phyloP scores from a whole-genome alignment of 805 yeast species.

The Metschnikowia gruessii region DNA sequence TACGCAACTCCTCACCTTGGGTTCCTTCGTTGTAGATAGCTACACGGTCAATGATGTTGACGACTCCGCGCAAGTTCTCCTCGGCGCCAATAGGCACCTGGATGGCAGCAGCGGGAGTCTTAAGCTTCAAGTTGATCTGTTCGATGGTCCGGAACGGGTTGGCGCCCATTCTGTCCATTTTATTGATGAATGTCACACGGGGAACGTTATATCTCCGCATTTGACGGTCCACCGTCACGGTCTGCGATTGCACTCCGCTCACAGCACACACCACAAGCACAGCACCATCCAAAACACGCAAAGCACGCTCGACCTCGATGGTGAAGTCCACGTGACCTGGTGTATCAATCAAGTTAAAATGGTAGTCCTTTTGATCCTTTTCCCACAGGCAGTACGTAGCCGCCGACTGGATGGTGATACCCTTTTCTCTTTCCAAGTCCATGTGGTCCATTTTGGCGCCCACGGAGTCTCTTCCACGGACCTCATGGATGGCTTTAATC shows the following conservation, averaged over 20 bases:
- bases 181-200: constrained; percentile 91
- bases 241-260: constrained; percentile 96
- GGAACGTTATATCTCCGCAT: constrained; percentile 99
- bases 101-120: constrained; percentile 93
- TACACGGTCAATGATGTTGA: constrained; percentile 83
- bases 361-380: constrained; percentile 63
- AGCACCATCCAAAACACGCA: constrained; percentile 97
- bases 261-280: constrained; percentile 98
- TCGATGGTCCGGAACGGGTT: constrained; percentile 94
- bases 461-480: constrained; percentile 93
- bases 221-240: constrained; percentile 98
- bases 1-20: constrained; percentile 79
- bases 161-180: constrained; percentile 99
- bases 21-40: constrained; percentile 86
- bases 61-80: constrained; percentile 79
- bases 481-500: constrained; percentile 95
- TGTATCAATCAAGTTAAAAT: constrained; percentile 94
- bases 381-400: constrained; percentile 98
- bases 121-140: constrained; percentile 82
- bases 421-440: constrained; percentile 98
- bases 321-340: constrained; percentile 99
- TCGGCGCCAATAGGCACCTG: constrained; percentile 98
- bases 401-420: constrained; percentile 97
- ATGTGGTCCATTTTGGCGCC: constrained; percentile 99
- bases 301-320: constrained; percentile 97